Conservation (phyloP, 331 rosid genomes). For the Erythrophleum ivorense region DNA sequence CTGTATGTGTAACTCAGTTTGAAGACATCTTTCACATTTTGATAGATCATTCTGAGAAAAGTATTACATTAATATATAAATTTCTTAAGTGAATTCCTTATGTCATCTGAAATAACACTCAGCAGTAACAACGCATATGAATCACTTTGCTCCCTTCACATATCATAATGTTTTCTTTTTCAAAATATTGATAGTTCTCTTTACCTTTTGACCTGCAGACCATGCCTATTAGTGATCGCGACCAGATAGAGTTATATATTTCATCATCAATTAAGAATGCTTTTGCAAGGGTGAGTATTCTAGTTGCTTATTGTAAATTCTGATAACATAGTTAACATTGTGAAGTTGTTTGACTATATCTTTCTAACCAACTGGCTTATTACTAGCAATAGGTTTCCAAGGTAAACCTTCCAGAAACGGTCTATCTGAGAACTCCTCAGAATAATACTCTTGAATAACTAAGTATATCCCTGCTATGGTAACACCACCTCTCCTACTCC, state of each 20-base stretch:
- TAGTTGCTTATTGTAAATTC: conserved; percentile 31
- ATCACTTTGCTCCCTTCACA: not conserved
- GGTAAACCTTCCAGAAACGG: not conserved
- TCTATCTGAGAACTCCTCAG: not conserved
- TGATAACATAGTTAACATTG: conserved; percentile 35
- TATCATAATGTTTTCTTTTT: not conserved
- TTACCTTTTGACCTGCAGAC: conserved; percentile 50
- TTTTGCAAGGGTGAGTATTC: conserved; percentile 82
- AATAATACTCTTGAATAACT: not conserved
- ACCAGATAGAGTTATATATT: conserved; percentile 88
- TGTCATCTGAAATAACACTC: not conserved
- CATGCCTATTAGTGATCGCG: conserved; percentile 74
- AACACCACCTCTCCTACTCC: not conserved
- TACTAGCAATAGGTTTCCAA: not conserved
- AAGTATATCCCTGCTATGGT: not conserved
- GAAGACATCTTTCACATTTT: conserved; percentile 35
- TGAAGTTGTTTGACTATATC: conserved; percentile 35
- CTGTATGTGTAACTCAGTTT: conserved; percentile 57
- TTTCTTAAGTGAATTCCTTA: not conserved
- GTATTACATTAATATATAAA: conserved; percentile 1
- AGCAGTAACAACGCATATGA: not conserved
- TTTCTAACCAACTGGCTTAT: not conserved
- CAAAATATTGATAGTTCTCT: conserved; percentile 24
- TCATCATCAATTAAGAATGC: conserved; percentile 77
- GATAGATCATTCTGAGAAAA: conserved; percentile 32